These are phyloP conservation scores for Rhizodiscina lignyota DNA, from an alignment of 495 filamentous ascomycete genomes.

Conservation along the genomic window DNA sequence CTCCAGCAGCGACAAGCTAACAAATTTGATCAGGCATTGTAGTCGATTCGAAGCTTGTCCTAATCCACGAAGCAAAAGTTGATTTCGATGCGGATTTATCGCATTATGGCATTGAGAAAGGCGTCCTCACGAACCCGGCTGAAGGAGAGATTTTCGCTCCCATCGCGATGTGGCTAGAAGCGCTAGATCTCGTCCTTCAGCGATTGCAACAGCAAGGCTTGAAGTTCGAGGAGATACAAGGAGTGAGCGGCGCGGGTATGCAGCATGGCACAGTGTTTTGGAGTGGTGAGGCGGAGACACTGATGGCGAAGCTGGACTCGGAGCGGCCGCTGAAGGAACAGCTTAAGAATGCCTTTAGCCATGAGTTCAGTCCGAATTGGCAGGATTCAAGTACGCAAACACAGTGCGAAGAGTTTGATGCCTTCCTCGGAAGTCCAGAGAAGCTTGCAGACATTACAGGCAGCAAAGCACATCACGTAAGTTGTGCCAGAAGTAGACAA, in stretches of 20 bases:
- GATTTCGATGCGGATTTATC: slow-evolving; percentile 61
- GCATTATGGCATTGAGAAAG: slow-evolving; percentile 64
- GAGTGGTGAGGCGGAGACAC: slow-evolving; percentile 49
- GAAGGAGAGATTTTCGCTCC: slow-evolving; percentile 84
- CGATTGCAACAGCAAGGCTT: slow-evolving; percentile 55
- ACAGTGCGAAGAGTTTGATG: slow-evolving; percentile 81
- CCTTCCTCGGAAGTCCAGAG: slow-evolving; percentile 42
- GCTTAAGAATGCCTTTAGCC: slow-evolving; percentile 49
- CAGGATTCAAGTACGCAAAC: slow-evolving; percentile 87
- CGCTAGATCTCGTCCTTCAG: slow-evolving; percentile 65
- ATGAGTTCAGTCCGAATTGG: slow-evolving; percentile 89
- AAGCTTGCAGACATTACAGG: slow-evolving; percentile 64
- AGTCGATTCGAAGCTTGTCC: slow-evolving; percentile 61
- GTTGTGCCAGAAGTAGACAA: neutral
- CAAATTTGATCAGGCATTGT: slow-evolving; percentile 41
- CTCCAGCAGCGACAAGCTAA: neutral
- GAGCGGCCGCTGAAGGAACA: neutral
- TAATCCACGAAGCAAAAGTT: slow-evolving; percentile 58
- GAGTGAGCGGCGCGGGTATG: slow-evolving; percentile 83
- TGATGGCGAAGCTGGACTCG: slow-evolving; percentile 19
- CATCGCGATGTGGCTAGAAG: slow-evolving; percentile 87
- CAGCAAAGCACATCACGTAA: slow-evolving; percentile 85
- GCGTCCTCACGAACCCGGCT: slow-evolving; percentile 62
- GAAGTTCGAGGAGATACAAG: slow-evolving; percentile 60
- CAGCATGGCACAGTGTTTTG: slow-evolving; percentile 96